A percentile compares a stretch with the other conserved stretches of the same genome.
phyloP scores from a whole-genome alignment of 805 yeast species.

The Metschnikowia dekortorum region DNA sequence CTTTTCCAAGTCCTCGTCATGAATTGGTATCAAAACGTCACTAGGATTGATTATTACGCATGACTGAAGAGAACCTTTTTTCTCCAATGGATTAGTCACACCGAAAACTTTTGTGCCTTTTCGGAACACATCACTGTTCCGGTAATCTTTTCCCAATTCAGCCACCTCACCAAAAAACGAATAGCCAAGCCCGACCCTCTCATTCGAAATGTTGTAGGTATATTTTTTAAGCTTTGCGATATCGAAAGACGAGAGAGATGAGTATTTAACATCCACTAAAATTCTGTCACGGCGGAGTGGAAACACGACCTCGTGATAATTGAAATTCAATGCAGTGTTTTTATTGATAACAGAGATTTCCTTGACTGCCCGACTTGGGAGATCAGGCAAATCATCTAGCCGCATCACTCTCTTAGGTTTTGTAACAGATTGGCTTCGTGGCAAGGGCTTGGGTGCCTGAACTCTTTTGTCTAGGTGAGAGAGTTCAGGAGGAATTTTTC shows the following conservation, averaged over 20 bases:
- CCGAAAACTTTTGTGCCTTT: constrained; percentile 70
- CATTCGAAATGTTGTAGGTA: constrained; percentile 46
- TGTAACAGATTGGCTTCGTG: constrained; percentile 7
- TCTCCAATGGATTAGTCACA: constrained; percentile 45
- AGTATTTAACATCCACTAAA: constrained; percentile 55
- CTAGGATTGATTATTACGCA: constrained; percentile 52
- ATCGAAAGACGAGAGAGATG: constrained; percentile 65
- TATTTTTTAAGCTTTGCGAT: constrained; percentile 55
- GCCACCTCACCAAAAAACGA: constrained; percentile 62
- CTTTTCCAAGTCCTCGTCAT: constrained; percentile 19
- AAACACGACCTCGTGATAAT: constrained; percentile 44
- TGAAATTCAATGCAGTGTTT: constrained; percentile 47
- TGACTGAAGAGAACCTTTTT: constrained; percentile 56
- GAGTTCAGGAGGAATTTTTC: constrained; percentile 39
- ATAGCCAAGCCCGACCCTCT: constrained; percentile 61
- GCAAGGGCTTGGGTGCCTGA: constrained; percentile 28
- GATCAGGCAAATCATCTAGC: constrained; percentile 45
- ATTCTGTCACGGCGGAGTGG: constrained; percentile 48
- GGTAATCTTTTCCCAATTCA: constrained; percentile 48
- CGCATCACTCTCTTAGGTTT: constrained; percentile 5
- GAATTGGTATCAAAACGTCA: constrained; percentile 24
- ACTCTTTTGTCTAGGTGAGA: constrained; percentile 28
- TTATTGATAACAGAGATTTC: constrained; percentile 44
- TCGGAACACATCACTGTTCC: constrained; percentile 24
- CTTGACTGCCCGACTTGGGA: constrained; percentile 40